These are phyloP conservation scores for Quillaja saponaria DNA, from an alignment of 306 rosid species.

Conservation along the genomic window DNA sequence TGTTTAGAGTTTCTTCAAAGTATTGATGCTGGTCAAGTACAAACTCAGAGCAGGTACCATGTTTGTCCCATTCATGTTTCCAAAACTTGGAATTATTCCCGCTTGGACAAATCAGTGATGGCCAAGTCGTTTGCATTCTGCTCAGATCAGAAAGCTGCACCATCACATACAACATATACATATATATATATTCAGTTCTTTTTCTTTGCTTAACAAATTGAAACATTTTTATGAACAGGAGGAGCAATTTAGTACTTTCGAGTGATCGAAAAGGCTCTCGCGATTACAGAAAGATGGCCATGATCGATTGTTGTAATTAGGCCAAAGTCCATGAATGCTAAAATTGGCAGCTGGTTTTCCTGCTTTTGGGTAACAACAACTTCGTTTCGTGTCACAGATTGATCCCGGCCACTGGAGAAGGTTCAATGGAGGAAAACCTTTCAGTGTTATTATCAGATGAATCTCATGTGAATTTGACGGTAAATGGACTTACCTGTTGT, in stretches of 20 bases:
- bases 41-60: constrained; percentile 38
- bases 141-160: constrained; percentile 26
- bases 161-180: background rate
- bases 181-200: too few relatives aligned
- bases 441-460: background rate
- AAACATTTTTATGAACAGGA: too few relatives aligned
- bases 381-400: constrained; percentile 26
- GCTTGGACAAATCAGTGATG: constrained; percentile 36
- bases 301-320: constrained; percentile 33
- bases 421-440: background rate
- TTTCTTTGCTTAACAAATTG: background rate
- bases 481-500: constrained; percentile 48
- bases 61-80: constrained; percentile 41
- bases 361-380: constrained; percentile 38
- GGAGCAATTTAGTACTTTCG: constrained; percentile 11
- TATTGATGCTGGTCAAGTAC: constrained; percentile 34
- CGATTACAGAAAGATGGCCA: constrained; percentile 32
- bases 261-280: constrained; percentile 18
- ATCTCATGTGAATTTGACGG: background rate
- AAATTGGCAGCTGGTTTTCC: constrained; percentile 38
- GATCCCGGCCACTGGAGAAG: constrained; percentile 45
- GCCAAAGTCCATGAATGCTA: constrained; percentile 45
- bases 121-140: constrained; percentile 23
- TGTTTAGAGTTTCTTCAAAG: constrained; percentile 14
- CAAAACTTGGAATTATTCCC: constrained; percentile 24